Percentiles rank a stretch among this genome's conserved stretches.
phyloP scores from a whole-genome alignment of 257 asterid genomes.

The Scutellaria baicalensis region DNA sequence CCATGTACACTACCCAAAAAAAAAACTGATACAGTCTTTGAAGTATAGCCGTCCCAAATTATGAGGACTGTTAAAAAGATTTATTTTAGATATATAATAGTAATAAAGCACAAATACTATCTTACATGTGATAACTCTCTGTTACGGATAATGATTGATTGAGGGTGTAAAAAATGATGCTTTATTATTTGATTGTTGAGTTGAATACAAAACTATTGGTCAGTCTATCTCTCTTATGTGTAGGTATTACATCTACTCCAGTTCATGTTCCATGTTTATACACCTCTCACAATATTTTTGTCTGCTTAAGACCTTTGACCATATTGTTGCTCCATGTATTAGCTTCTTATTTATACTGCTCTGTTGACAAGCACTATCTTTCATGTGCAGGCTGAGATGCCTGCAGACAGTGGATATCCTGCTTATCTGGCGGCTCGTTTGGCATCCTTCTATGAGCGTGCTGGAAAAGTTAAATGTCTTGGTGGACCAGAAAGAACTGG shows the following conservation, averaged over 20 bases:
- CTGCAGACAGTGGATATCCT: constrained; percentile 99
- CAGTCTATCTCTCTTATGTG: background rate
- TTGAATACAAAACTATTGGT: background rate
- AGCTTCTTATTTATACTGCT: background rate
- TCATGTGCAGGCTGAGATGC: constrained; percentile 86
- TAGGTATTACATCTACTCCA: background rate
- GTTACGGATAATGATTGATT: background rate
- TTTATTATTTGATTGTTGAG: background rate
- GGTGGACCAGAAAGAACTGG: constrained; percentile 99
- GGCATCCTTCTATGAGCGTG: constrained; percentile 99
- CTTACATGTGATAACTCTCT: background rate
- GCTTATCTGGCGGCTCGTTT: constrained; percentile 98
- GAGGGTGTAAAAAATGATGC: background rate
- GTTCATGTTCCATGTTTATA: background rate
- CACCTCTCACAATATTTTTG: background rate
- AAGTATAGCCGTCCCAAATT: background rate
- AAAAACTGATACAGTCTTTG: background rate
- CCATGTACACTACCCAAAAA: too few species aligned
- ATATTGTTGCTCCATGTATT: background rate
- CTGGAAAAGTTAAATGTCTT: constrained; percentile 97
- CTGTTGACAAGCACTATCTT: constrained; percentile 8
- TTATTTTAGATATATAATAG: background rate
- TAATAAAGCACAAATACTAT: background rate
- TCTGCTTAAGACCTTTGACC: background rate
- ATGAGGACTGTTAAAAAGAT: background rate